These are phyloP conservation scores for Fusarium sp. DNA, from an alignment of 2,329 filamentous ascomycete genomes.

Conservation along the genomic window DNA sequence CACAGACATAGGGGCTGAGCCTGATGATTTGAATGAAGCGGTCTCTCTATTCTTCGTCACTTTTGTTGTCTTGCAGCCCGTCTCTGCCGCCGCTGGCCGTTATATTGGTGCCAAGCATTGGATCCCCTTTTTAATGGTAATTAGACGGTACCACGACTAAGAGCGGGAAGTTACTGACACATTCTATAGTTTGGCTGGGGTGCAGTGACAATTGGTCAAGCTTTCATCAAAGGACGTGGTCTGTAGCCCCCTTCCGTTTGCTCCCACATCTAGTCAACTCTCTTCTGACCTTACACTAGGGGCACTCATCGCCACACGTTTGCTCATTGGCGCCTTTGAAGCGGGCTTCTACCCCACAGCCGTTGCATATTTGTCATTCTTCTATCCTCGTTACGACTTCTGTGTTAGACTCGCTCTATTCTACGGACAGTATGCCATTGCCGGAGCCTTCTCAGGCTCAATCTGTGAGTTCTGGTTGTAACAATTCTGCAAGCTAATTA, in stretches of 20 bases:
- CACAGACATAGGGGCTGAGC: slow-evolving; percentile 40
- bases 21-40: slow-evolving; percentile 43
- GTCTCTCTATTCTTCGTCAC: slow-evolving; percentile 45
- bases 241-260: not conserved
- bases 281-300: slow-evolving; percentile 27
- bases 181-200: slow-evolving; percentile 41
- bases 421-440: slow-evolving; percentile 44
- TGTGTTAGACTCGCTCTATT: slow-evolving; percentile 43
- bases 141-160: not conserved
- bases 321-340: slow-evolving; percentile 44
- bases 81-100: slow-evolving; percentile 42
- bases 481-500: not conserved
- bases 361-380: slow-evolving; percentile 43
- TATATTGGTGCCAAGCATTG: slow-evolving; percentile 42
- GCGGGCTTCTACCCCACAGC: slow-evolving; percentile 45
- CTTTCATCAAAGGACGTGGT: slow-evolving; percentile 42
- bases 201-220: slow-evolving; percentile 40
- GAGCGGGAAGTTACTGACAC: slow-evolving; percentile 11
- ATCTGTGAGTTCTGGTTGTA: slow-evolving; percentile 31
- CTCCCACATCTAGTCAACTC: not conserved
- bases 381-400: slow-evolving; percentile 42
- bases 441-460: slow-evolving; percentile 44
- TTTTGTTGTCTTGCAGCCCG: slow-evolving; percentile 42
- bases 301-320: slow-evolving; percentile 40
- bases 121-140: slow-evolving; percentile 44